Evolutionary conservation across 331 rosid genomes (phyloP).

Genomic region (Cucumis variabilis): DNA sequence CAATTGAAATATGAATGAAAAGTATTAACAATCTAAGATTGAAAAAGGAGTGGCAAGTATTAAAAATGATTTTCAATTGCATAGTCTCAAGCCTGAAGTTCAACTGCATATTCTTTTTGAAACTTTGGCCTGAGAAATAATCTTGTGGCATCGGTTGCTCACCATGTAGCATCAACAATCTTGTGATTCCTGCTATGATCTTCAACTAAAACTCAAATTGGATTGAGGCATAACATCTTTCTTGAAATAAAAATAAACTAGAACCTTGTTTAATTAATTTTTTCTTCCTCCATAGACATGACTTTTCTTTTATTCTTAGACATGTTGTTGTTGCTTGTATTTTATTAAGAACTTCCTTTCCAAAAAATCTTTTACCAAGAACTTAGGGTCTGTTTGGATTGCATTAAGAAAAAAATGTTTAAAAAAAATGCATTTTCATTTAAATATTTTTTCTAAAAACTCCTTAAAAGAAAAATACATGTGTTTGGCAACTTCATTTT

Average conservation of each 20-base stretch:
- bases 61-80: not conserved
- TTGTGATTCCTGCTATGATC: not conserved
- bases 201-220: not conserved
- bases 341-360: not conserved
- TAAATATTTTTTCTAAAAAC: no score
- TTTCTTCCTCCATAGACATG: not conserved
- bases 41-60: no score
- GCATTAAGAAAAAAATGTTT: no score
- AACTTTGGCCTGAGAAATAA: not conserved
- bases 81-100: not conserved
- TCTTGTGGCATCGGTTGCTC: not conserved
- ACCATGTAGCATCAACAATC: not conserved
- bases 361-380: not conserved
- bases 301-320: not conserved
- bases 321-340: not conserved
- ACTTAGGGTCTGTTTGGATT: no score
- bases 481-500: no score
- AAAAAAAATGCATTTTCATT: no score
- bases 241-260: constrained; percentile 2
- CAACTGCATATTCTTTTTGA: not conserved
- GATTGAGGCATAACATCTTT: not conserved
- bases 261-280: not conserved
- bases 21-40: no score
- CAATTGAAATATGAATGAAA: no score
- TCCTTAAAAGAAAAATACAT: no score